phyloP scores from a whole-genome alignment of 2,329 filamentous ascomycete genomes.

The Fusarium avenaceum region DNA sequence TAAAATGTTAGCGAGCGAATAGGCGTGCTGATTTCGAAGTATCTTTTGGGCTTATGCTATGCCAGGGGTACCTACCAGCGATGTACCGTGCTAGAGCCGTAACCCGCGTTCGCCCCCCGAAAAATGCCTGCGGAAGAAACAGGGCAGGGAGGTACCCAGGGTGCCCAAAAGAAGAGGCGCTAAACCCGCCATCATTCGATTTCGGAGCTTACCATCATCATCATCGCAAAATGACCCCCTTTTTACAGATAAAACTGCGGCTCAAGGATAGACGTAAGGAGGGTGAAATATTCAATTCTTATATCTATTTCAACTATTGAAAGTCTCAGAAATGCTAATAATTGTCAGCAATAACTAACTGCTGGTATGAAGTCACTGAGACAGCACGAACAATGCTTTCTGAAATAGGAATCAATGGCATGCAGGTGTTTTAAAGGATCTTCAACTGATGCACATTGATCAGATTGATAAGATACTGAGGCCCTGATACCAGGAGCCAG shows the following conservation, averaged over 20 bases:
- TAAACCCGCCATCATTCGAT: slow-evolving; percentile 47
- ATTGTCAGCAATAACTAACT: not conserved
- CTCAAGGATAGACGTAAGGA: slow-evolving; percentile 6
- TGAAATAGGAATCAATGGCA: not conserved
- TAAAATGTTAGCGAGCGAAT: slow-evolving; percentile 45
- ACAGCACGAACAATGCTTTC: not conserved
- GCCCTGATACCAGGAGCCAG: slow-evolving; percentile 23
- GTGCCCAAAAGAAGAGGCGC: slow-evolving; percentile 34
- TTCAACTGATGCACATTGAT: slow-evolving; percentile 47
- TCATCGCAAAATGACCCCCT: slow-evolving; percentile 23
- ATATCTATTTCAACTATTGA: not conserved
- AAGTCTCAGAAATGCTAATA: not conserved
- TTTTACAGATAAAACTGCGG: slow-evolving; percentile 16
- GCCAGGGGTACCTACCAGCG: slow-evolving; percentile 12
- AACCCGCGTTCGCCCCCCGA: slow-evolving; percentile 22
- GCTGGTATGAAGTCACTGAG: not conserved
- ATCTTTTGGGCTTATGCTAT: slow-evolving; percentile 13
- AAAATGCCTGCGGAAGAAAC: slow-evolving; percentile 44
- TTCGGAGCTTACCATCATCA: slow-evolving; percentile 48
- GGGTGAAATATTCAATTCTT: not conserved
- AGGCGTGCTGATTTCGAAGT: slow-evolving; percentile 21
- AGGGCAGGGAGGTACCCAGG: slow-evolving; percentile 40
- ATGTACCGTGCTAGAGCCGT: slow-evolving; percentile 26
- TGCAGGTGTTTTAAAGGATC: slow-evolving; percentile 30
- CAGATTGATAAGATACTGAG: slow-evolving; percentile 49